Evolutionary conservation across 2,329 filamentous ascomycete species (phyloP).

Genomic region (Byssothecium circinans): DNA sequence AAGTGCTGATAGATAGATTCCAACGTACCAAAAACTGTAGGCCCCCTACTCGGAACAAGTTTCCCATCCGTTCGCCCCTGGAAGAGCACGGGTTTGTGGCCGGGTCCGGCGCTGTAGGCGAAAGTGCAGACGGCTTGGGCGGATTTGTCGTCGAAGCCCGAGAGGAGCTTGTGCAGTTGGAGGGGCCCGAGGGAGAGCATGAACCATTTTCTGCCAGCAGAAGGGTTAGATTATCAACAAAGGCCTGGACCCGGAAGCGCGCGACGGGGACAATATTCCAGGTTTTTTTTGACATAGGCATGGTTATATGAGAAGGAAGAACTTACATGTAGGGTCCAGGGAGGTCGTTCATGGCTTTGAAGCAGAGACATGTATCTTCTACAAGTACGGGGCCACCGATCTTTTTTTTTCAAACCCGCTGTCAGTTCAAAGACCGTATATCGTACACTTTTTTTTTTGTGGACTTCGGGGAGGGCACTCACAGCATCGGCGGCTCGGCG

Average conservation of each 20-base stretch:
- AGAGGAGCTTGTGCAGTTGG: conserved; percentile 86
- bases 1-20: too few relatives aligned
- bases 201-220: conserved; percentile 84
- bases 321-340: conserved; percentile 94
- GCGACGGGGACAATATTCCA: too few relatives aligned
- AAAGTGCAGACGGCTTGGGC: conserved; percentile 96
- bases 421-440: too few relatives aligned
- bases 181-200: conserved; percentile 78
- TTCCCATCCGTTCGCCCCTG: conserved; percentile 85
- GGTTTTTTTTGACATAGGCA: too few relatives aligned
- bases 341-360: conserved; percentile 84
- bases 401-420: too few relatives aligned
- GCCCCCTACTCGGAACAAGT: conserved; percentile 82
- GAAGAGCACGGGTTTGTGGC: conserved; percentile 81
- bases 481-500: conserved; percentile 77
- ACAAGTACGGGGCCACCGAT: conserved; percentile 85
- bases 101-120: conserved; percentile 84
- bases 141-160: conserved; percentile 85
- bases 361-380: conserved; percentile 94
- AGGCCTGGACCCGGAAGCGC: too few relatives aligned
- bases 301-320: too few relatives aligned
- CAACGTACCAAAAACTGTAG: conserved; percentile 78
- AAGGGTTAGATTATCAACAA: conserved; percentile 7
- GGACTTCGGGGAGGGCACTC: too few relatives aligned
- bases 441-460: too few relatives aligned